Conservation (phyloP, 345 rosid species). For the Physaria fendleri region DNA sequence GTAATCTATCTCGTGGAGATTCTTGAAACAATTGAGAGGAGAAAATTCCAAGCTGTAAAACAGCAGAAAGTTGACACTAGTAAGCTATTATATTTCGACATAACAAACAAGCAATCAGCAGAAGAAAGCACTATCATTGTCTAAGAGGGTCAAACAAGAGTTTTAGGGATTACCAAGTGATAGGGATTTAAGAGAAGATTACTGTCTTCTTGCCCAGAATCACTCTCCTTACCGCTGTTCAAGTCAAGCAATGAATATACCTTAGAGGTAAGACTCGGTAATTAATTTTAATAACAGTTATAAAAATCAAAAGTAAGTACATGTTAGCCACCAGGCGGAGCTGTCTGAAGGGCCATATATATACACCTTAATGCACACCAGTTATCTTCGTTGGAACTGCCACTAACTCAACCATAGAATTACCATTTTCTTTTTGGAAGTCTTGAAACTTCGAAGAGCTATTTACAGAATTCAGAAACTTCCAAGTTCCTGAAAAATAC, state of each 20-base stretch:
- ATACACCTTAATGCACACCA: conserved; percentile 98
- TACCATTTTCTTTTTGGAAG: conserved; percentile 65
- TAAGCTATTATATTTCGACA: conserved; percentile 13
- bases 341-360: conserved; percentile 99
- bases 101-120: conserved; percentile 2
- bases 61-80: conserved; percentile 11
- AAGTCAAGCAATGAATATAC: conserved; percentile 13
- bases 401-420: conserved; percentile 76
- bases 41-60: conserved; percentile 90
- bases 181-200: conserved; percentile 88
- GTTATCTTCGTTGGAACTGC: conserved; percentile 81
- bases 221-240: conserved; percentile 81
- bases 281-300: not conserved
- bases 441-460: conserved; percentile 75
- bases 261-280: not conserved
- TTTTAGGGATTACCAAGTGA: conserved; percentile 65
- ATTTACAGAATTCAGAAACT: conserved; percentile 65
- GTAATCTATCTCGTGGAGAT: conserved; percentile 68
- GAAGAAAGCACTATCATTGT: not conserved
- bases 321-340: conserved; percentile 91
- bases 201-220: conserved; percentile 70
- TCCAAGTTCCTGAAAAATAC: conserved; percentile 72
- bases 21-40: conserved; percentile 98
- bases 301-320: conserved; percentile 31
- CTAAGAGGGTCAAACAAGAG: not conserved